These are phyloP conservation scores for Dicorynia guianensis DNA, from an alignment of 306 rosid species.

Conservation along the genomic window DNA sequence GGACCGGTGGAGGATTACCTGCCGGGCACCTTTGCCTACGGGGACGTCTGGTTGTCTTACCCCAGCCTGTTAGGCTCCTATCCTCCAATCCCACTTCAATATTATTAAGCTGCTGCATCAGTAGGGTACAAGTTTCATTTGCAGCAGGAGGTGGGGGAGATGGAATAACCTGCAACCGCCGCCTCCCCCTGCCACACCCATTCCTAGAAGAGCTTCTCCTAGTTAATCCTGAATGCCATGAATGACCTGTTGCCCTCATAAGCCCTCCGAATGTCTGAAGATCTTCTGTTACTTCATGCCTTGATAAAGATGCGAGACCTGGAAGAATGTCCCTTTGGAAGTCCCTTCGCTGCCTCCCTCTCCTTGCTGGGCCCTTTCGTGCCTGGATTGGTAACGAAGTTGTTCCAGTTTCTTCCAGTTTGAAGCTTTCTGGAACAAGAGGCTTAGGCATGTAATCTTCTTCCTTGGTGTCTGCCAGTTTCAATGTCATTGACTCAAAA, in stretches of 20 bases:
- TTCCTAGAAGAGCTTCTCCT: conserved; percentile 84
- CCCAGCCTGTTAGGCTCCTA: conserved; percentile 95
- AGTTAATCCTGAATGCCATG: conserved; percentile 81
- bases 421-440: conserved; percentile 75
- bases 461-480: conserved; percentile 65
- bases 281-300: conserved; percentile 98
- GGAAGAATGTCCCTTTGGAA: conserved; percentile 99
- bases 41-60: conserved; percentile 95
- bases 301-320: conserved; percentile 80
- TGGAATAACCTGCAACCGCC: conserved; percentile 56
- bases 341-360: conserved; percentile 96
- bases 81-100: conserved; percentile 86
- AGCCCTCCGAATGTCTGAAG: conserved; percentile 94
- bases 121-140: conserved; percentile 55
- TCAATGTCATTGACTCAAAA: conserved; percentile 86
- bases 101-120: conserved; percentile 66
- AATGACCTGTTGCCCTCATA: conserved; percentile 86
- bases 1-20: conserved; percentile 65
- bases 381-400: conserved; percentile 58
- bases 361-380: conserved; percentile 81
- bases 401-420: conserved; percentile 68
- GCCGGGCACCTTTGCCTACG: conserved; percentile 92
- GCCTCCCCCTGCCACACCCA: conserved; percentile 86
- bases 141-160: conserved; percentile 57
- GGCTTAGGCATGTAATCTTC: conserved; percentile 97